Evolutionary conservation across 371 early-diverging fungal genomes (phyloP).

Genomic region (Sporodiniella umbellata): DNA sequence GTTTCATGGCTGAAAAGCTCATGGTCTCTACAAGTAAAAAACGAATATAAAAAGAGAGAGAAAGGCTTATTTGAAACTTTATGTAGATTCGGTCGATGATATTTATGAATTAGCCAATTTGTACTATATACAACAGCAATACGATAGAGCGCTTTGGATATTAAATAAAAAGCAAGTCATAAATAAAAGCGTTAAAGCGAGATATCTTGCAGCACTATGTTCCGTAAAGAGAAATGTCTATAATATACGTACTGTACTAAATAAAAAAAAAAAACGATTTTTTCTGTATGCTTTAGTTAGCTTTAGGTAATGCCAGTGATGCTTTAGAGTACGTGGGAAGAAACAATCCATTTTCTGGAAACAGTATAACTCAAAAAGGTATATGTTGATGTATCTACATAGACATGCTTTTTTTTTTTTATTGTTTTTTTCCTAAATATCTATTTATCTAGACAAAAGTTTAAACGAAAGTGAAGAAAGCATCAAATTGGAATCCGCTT

Average conservation of each 20-base stretch:
- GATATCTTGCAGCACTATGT: constrained; percentile 63
- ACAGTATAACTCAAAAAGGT: constrained; percentile 9
- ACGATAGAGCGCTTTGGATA: constrained; percentile 56
- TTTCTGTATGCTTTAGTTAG: constrained; percentile 32
- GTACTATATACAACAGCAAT: constrained; percentile 59
- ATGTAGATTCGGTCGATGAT: constrained; percentile 54
- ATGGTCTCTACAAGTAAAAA: constrained; percentile 48
- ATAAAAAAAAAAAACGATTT: background rate
- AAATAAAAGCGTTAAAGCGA: constrained; percentile 54
- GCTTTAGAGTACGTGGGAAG: constrained; percentile 58
- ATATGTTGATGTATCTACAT: background rate
- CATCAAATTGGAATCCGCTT: constrained; percentile 56
- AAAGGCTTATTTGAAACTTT: background rate
- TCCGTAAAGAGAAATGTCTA: constrained; percentile 36
- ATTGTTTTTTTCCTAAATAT: too few species aligned
- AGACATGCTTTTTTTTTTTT: too few species aligned
- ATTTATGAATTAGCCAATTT: constrained; percentile 57
- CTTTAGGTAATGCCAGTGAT: constrained; percentile 56
- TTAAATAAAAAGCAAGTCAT: constrained; percentile 45
- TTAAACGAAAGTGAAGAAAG: constrained; percentile 3
- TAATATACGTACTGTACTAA: background rate
- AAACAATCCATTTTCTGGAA: constrained; percentile 50
- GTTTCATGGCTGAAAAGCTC: constrained; percentile 63
- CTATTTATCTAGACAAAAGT: background rate
- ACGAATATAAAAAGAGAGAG: background rate